Conservation (phyloP, 139 green algal species). For the Chlamydomonas asymmetrica region DNA sequence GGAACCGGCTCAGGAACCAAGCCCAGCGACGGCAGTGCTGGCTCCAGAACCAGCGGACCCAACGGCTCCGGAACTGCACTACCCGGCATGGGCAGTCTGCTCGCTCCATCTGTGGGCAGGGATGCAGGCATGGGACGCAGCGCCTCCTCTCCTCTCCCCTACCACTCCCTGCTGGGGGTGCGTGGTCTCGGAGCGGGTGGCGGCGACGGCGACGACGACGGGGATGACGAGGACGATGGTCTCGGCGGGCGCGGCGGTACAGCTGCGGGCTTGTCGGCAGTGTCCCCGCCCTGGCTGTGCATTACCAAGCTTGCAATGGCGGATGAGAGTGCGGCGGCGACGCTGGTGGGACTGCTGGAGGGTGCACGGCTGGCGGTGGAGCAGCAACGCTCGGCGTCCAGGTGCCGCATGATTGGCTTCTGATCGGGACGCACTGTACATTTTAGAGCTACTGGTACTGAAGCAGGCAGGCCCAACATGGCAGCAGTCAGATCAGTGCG, state of each 20-base stretch:
- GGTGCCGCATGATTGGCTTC: slow-evolving; percentile 31
- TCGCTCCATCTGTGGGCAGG: not conserved
- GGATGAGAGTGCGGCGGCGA: slow-evolving; percentile 12
- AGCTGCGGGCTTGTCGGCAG: not conserved
- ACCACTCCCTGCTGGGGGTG: not conserved
- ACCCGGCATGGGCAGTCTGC: no score
- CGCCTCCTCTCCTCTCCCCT: no score
- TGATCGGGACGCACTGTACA: not conserved
- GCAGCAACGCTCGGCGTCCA: not conserved
- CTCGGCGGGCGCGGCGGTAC: not conserved
- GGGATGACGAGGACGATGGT: not conserved
- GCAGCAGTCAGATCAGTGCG: not conserved
- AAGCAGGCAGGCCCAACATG: not conserved
- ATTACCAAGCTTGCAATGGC: slow-evolving; percentile 12
- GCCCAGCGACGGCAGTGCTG: no score
- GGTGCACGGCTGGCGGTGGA: slow-evolving; percentile 21
- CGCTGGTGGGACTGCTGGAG: slow-evolving; percentile 20
- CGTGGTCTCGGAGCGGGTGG: not conserved
- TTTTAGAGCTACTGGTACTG: not conserved
- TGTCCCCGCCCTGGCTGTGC: slow-evolving; percentile 20
- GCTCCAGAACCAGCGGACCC: no score
- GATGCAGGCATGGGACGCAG: not conserved
- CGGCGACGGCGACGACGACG: not conserved
- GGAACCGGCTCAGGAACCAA: no score
- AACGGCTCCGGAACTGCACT: no score